Evolutionary conservation across 164 flowering plant species (phyloP), one percentile per base, ranked within the genome.

Genomic region (Chimonanthus salicifolius): DNA sequence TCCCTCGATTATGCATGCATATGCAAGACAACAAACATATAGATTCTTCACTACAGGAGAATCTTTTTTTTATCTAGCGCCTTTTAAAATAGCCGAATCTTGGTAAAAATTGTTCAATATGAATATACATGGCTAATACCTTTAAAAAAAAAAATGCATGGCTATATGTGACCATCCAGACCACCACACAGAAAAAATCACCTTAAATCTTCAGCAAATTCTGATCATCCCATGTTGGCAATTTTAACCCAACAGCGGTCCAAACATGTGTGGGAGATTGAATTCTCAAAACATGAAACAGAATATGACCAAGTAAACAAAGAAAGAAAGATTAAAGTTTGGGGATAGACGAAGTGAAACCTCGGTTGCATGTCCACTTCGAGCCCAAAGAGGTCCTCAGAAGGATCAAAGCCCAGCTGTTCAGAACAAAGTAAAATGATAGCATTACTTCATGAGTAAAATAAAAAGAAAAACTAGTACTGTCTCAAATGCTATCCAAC

Each of bases 331-430:
- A 54, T 15, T 13, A 15, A 54, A 10, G 11, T 54, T 11, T 54
- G 11, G 60, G 60, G 60, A 54, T 54, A 54, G 60, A 54, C 13
- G 60, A 54, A 13, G 60, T 54, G 11, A 45, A 71, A 91, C 97
- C 97, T 86, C 21, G 86, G 87, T 47, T 86, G 82, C 6, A 74
- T 65, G 75, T 86, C 87, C 9, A 75, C 83, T 48, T 83, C 89
- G 15, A 92, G 85, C 48, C 94, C 95, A 72, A 88, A 84, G 33
- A 90, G 68, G 73, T 90, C 98, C 77, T 84, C 88, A 0, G 97
- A 82, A 69, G 90, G 90, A 85, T 91, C 90, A 81, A 84, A 91
- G 72, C 88, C 84, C 75, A 82, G 33, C 94, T 90, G 85, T 18
- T 58, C n/a, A 75, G 63, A 49, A 33, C 72, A 81, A 69, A 46